phyloP scores from a whole-genome alignment of 352 stramenopile genomes.

The Pythium plurisporium region DNA sequence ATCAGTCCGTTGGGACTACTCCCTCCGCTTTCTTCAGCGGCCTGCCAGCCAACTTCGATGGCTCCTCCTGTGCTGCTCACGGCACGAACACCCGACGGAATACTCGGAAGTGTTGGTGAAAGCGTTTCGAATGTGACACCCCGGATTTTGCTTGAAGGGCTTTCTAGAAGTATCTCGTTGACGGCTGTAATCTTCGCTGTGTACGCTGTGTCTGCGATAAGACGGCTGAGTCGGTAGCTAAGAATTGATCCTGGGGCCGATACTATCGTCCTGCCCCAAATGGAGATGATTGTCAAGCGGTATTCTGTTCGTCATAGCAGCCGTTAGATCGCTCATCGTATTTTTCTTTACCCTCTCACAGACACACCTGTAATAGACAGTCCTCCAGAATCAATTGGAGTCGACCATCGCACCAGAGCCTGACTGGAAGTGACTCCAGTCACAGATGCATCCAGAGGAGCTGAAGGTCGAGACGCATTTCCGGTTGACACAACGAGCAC shows the following conservation, averaged over 20 bases:
- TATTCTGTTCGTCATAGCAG: conserved; percentile 23
- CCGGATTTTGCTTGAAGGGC: conserved; percentile 8
- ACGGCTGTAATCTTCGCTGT: conserved; percentile 42
- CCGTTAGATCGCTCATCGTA: background rate
- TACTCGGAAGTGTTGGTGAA: conserved; percentile 24
- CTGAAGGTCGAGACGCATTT: conserved; percentile 23
- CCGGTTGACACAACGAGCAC: conserved; percentile 26
- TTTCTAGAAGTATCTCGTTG: conserved; percentile 31
- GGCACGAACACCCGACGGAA: conserved; percentile 25
- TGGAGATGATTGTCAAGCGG: background rate
- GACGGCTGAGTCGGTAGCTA: conserved; percentile 22
- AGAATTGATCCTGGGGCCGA: conserved; percentile 3
- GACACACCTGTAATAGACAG: conserved; percentile 34
- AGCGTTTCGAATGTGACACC: conserved; percentile 41
- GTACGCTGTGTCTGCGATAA: conserved; percentile 41
- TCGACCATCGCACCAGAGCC: conserved; percentile 31
- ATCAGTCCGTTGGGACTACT: conserved; percentile 23
- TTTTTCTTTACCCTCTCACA: background rate
- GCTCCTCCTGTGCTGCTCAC: conserved; percentile 34
- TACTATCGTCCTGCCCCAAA: conserved; percentile 15
- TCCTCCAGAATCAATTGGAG: conserved; percentile 42
- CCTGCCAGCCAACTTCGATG: conserved; percentile 55
- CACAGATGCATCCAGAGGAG: conserved; percentile 27
- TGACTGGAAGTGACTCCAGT: conserved; percentile 33
- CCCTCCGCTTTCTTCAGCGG: conserved; percentile 36